phyloP scores from a whole-genome alignment of 768 basidiomycete species.

The Tricholoma saponaceum region DNA sequence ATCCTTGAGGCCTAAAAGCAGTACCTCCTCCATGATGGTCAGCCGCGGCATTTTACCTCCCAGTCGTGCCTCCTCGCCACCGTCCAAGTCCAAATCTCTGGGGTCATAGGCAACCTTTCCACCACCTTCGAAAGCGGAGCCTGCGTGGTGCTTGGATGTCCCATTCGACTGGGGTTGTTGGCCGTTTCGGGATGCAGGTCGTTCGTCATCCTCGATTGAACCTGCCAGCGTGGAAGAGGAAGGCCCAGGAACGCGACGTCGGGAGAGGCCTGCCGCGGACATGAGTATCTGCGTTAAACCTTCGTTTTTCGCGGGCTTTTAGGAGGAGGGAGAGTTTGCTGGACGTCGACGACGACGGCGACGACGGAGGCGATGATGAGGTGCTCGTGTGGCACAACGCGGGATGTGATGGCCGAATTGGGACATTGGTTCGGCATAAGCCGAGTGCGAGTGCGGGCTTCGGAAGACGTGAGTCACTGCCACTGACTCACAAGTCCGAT shows the following conservation, averaged over 20 bases:
- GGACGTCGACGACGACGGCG: background rate
- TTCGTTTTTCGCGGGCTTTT: background rate
- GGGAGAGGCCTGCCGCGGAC: conserved; percentile 52
- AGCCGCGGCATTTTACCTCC: conserved; percentile 78
- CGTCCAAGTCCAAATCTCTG: conserved; percentile 73
- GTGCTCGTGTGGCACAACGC: background rate
- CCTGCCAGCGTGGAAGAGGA: conserved; percentile 24
- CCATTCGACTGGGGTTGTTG: conserved; percentile 12
- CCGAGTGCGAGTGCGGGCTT: too few species aligned
- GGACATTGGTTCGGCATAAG: background rate
- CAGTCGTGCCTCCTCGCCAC: conserved; percentile 53
- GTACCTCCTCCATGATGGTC: conserved; percentile 96
- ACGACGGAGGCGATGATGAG: background rate
- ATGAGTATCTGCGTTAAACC: conserved; percentile 20
- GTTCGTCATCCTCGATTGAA: conserved; percentile 34
- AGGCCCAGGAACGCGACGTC: conserved; percentile 47
- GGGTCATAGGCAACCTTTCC: conserved; percentile 93
- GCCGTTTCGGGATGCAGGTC: conserved; percentile 16
- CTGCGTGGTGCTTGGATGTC: conserved; percentile 61
- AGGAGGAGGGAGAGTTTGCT: background rate
- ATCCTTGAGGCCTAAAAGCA: conserved; percentile 92
- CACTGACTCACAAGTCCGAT: too few species aligned
- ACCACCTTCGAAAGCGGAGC: conserved; percentile 82
- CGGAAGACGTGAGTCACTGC: too few species aligned
- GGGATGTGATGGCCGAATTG: background rate